Evolutionary conservation across 2,329 filamentous ascomycete genomes (phyloP), one percentile per base, ranked within the genome.

Genomic region (Apiospora pterosperma): DNA sequence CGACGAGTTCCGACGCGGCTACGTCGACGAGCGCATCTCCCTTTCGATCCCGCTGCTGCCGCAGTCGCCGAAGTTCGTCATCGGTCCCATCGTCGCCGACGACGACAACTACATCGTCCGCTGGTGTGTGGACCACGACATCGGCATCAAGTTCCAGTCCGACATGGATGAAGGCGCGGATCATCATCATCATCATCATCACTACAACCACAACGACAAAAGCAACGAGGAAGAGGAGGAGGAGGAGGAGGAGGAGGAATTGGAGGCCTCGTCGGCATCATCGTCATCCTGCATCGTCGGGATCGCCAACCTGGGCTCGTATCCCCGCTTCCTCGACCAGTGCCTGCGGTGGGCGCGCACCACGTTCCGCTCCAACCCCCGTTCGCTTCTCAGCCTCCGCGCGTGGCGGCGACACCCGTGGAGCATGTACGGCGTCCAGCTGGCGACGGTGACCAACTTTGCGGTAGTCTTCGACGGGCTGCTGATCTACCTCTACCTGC

Each of bases 41-140:
- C 64, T 80, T 82, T 28, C 76, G 77, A 0, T 58, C 72, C 44
- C 44, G n/a, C 10, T 10, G 7, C 5, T 28, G 14, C 42, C 0
- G 75, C n/a, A 81, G 0, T 36, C 62, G 36, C 12, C 44, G 23
- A 21, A 16, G 14, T 25, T 58, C 31, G 36, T 11, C 7, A 78
- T 75, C 0, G 79, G 79, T 0, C 82, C 83, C 0, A 72, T 88
- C 2, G 81, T 82, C 23, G 77, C 79, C 0, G 87, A 89, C 66
- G 87, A 89, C 65, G 87, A 90, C 76, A 89, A 89, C 72, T 89
- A 82, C 69, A 76, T 85, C 39, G 89, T 87, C 0, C 78, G 87
- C 12, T 85, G 80, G 66, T 77, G 83, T 6, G 80, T 85, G 48
- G 76, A 76, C 11, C 72, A 80, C 6, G 80, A 79, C n/a, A 87